A percentile compares a stretch with the other conserved stretches of the same genome.
Conservation (phyloP, 176 grass and related monocot species). For the barley (Hordeum vulgare) region MorexV3_pseudomolecules_assembly NC_058521.1:131281476-131281975, state of each 20-base stretch:
- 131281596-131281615: neutral
- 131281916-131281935: neutral
- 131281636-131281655: neutral
- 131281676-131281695: neutral
- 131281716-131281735: constrained; percentile 1
- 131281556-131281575: neutral
- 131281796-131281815: neutral
- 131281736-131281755: neutral
- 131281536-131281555: neutral
- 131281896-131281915: neutral
- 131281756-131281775: neutral
- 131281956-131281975: neutral
- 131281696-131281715: neutral
- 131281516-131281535: neutral
- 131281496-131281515: neutral
- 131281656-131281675: neutral
- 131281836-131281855: neutral
- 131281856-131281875: neutral
- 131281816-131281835: neutral
- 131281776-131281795: neutral
- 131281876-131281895: neutral
- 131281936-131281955: neutral
- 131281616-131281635: neutral
- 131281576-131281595: neutral
- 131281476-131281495: neutral